Percentiles rank a stretch among this genome's conserved stretches.
phyloP scores from a whole-genome alignment of 306 rosid species.

The Oemleria cerasiformis region DNA sequence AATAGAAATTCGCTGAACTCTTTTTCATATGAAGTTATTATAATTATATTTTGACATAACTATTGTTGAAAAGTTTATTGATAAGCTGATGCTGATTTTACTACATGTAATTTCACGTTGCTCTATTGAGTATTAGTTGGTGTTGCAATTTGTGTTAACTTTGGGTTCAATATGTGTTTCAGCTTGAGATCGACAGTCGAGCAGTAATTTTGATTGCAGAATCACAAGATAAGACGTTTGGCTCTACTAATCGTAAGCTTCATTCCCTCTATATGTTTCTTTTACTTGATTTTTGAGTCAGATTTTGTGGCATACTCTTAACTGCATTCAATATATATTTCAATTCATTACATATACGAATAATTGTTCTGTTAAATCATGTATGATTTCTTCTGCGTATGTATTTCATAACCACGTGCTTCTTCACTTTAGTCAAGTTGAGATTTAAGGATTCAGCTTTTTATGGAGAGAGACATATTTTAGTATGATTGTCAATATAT shows the following conservation, averaged over 20 bases:
- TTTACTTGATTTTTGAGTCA: background rate
- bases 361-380: too few species aligned
- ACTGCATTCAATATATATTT: background rate
- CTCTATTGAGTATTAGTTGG: background rate
- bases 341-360: too few species aligned
- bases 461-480: background rate
- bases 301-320: background rate
- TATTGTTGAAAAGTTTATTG: too few species aligned
- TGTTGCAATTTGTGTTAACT: background rate
- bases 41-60: too few species aligned
- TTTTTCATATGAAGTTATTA: too few species aligned
- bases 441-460: background rate
- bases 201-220: constrained; percentile 1
- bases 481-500: background rate
- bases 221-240: constrained; percentile 48
- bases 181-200: constrained; percentile 11
- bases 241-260: constrained; percentile 75
- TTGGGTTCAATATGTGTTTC: background rate
- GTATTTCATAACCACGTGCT: background rate
- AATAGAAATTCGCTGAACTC: too few species aligned
- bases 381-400: too few species aligned
- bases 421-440: background rate
- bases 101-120: background rate
- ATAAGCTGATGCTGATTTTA: too few species aligned
- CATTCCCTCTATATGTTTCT: background rate